Base-by-base conservation (phyloP, 2,329 filamentous ascomycete species). In the Scedosporium boydii region DNA sequence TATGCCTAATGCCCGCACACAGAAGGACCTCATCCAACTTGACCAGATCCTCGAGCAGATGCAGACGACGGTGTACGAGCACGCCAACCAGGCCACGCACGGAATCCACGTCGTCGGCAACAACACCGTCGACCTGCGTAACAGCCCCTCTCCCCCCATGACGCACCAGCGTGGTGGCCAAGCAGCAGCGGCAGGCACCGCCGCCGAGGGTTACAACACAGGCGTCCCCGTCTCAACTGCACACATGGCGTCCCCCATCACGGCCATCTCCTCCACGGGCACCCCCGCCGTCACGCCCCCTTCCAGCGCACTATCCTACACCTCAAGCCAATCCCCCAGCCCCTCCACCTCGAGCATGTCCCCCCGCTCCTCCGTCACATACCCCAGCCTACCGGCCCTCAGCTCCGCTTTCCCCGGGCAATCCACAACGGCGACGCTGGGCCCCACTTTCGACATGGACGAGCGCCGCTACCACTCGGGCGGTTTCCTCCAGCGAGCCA, bases 1-100 rank as follows among this genome's bases (percentile, higher is more conserved):
- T 9, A 91, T 96, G 80, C 87, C 87, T 58, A 96, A 92, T 69
- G 82, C 96, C 62, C 87, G 93, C 71, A 97, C 93, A 58, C 96
- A 98, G 82, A 92, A 87, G 73, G 95, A 99, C 73, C 81, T 99
- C 53, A 80, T 96, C 73, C 92, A 96, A 73, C 93, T 98, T 70
- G 95, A 98, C 74, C 89, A 92, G 71, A 90, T 98, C 74, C 84
- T 99, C 62, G 92, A 96, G 76, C 91, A 97, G 76, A 93, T 98
- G 82, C 93, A 97, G 76, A 87, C 89, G 66, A 97, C 93, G 56
- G 91, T 98, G 58, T 98, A 98, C 72, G 95, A 98, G 77, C 96
- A 88, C 73, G 87, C 92, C 62, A 90, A 87, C 69, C 88, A 92
- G 59, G 88, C 91, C 38, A 90, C 91, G 2, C 88, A 89, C 53